Base-by-base conservation (phyloP, 352 stramenopile species). In the Pythium grandisporangium region DNA sequence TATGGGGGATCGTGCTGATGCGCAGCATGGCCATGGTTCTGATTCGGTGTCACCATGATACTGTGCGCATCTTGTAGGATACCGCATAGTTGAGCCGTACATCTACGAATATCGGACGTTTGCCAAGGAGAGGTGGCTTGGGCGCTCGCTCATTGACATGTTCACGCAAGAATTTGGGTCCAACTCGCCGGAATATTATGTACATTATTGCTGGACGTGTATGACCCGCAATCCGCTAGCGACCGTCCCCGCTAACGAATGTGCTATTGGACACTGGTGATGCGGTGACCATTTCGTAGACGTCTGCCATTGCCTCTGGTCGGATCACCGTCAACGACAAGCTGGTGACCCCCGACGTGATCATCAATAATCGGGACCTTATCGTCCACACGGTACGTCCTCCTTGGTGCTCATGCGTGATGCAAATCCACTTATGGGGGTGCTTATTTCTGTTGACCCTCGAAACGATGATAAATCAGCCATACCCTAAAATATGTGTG, bases 91-190 rank as follows among this genome's bases (percentile, higher is more conserved):
- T 20, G 69, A 84, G 66, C 94, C 95, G 12, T 99, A 99, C 60
- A 78, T 95, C 41, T 98, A 96, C 55, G 89, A 96, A 48, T 99
- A 97, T 64, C 67, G 80, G 26, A 98, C 92, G 23, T 90, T 92
- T 62, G 92, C 94, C 41, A 99, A 99, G 52, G 61, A 82, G 58
- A 79, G 95, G 30, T 99, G 95, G 95, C 75, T 97, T 39, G 67
- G 71, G 3, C 70, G 77, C n/a, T 67, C 87, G 45, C 59, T 98
- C 39, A 48, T 97, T 17, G 81, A 96, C 54, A 78, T 98, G 41
- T 98, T 95, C 53, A 71, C 66, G 11, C 66, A 68, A 19, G 81
- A 94, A 48, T 94, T 94, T 53, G 79, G 79, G 25, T 75, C 81
- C 29, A 81, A 92, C 46, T 77, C 77, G 14, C 77, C 75, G 8